phyloP scores from a whole-genome alignment of 306 rosid species.

The Corylus heterophylla region DNA sequence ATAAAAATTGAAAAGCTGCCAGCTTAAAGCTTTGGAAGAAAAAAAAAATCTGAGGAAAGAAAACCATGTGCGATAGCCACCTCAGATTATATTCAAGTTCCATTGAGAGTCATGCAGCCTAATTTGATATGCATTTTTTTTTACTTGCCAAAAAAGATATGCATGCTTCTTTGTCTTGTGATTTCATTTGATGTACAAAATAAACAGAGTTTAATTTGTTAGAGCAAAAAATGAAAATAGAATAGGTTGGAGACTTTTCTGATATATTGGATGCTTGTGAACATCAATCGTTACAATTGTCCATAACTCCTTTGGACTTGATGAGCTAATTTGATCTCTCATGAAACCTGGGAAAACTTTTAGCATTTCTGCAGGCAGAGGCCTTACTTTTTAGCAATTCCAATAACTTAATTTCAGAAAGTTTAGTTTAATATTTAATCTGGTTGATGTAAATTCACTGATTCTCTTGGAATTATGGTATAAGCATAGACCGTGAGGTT shows the following conservation, averaged over 20 bases:
- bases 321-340: neutral
- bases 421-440: neutral
- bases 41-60: neutral
- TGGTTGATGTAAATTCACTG: neutral
- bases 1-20: no score
- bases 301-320: neutral
- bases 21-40: neutral
- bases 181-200: neutral
- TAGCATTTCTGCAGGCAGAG: neutral
- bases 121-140: no score
- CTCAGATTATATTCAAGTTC: neutral
- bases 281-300: neutral
- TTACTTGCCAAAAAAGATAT: no score
- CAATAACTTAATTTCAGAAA: neutral
- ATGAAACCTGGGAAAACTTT: neutral
- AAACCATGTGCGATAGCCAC: neutral
- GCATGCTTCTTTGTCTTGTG: neutral
- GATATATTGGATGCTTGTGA: neutral
- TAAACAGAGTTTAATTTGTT: neutral
- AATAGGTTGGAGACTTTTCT: neutral
- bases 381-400: neutral
- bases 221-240: neutral
- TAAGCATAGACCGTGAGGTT: neutral
- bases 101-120: neutral
- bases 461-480: neutral